A percentile compares a stretch with the other conserved stretches of the same genome.
phyloP scores from a whole-genome alignment of 2,329 filamentous ascomycete species.

The Daldinia sp. region DNA sequence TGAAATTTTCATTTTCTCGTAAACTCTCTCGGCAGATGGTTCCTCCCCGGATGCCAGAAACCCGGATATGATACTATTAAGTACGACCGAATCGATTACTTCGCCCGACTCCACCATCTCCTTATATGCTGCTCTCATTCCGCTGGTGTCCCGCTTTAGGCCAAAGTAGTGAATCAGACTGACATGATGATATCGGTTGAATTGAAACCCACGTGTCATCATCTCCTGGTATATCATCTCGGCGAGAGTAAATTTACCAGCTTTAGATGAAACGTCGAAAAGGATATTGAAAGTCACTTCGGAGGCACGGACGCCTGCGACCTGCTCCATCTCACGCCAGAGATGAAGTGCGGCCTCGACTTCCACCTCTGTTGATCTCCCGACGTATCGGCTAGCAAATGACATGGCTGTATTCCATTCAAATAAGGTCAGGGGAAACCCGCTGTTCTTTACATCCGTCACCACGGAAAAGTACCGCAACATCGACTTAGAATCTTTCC shows the following conservation, averaged over 20 bases:
- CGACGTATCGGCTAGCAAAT: conserved; percentile 79
- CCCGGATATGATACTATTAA: conserved; percentile 88
- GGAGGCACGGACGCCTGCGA: conserved; percentile 73
- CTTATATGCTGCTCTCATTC: conserved; percentile 80
- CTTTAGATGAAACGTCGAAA: conserved; percentile 88
- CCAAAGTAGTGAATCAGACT: conserved; percentile 88
- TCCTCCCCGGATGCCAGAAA: conserved; percentile 82
- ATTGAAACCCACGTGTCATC: conserved; percentile 72
- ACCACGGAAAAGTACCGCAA: conserved; percentile 85
- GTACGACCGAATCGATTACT: conserved; percentile 85
- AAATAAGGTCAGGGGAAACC: conserved; percentile 72
- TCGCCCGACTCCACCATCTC: conserved; percentile 88
- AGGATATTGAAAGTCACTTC: conserved; percentile 93
- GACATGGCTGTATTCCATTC: conserved; percentile 90
- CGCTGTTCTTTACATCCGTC: conserved; percentile 82
- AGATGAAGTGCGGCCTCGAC: conserved; percentile 77
- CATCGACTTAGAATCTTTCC: conserved; percentile 72
- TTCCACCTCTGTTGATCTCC: conserved; percentile 67
- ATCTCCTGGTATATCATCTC: conserved; percentile 90
- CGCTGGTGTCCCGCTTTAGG: conserved; percentile 77
- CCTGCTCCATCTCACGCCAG: conserved; percentile 91
- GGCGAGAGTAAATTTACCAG: conserved; percentile 84
- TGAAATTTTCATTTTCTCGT: conserved; percentile 82
- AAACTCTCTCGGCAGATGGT: conserved; percentile 81
- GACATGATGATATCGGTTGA: conserved; percentile 84